Conservation (phyloP, 257 asterid species). For the Ophiorrhiza pumila region DNA sequence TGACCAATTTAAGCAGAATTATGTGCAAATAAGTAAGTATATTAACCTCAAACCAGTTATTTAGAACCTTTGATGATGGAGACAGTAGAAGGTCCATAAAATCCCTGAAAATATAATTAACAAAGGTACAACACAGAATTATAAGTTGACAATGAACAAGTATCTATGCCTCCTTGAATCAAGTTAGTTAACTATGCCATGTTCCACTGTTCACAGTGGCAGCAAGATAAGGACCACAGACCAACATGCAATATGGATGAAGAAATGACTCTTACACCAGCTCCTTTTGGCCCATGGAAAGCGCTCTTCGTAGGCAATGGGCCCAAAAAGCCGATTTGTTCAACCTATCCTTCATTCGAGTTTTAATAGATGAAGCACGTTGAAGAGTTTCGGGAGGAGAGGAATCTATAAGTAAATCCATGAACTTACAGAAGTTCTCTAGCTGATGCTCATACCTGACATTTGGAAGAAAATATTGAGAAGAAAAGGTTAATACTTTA, state of each 20-base stretch:
- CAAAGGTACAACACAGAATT: conserved; percentile 18
- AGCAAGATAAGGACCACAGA: conserved; percentile 20
- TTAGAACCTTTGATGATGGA: conserved; percentile 88
- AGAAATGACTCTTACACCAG: conserved; percentile 56
- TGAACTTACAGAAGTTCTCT: conserved; percentile 72
- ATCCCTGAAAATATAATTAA: conserved; percentile 55
- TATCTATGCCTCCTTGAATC: not conserved
- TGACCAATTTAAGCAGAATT: not conserved
- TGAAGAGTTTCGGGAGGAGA: conserved; percentile 73
- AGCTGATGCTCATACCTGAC: conserved; percentile 70
- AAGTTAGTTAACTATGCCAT: not conserved
- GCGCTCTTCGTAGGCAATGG: conserved; percentile 55
- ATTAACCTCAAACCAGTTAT: conserved; percentile 95
- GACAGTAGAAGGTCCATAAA: conserved; percentile 81
- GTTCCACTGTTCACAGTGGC: conserved; percentile 1
- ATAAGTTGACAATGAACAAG: no score
- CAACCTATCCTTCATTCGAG: conserved; percentile 63
- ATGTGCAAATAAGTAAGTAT: not conserved
- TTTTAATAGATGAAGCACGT: conserved; percentile 41
- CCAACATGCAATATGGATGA: conserved; percentile 8
- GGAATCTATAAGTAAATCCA: conserved; percentile 87
- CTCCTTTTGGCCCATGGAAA: conserved; percentile 76
- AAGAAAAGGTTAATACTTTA: conserved; percentile 3
- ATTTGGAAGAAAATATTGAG: not conserved
- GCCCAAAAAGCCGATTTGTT: conserved; percentile 76